Conservation (phyloP, 768 basidiomycete species). For the Galerina sulciceps region DNA sequence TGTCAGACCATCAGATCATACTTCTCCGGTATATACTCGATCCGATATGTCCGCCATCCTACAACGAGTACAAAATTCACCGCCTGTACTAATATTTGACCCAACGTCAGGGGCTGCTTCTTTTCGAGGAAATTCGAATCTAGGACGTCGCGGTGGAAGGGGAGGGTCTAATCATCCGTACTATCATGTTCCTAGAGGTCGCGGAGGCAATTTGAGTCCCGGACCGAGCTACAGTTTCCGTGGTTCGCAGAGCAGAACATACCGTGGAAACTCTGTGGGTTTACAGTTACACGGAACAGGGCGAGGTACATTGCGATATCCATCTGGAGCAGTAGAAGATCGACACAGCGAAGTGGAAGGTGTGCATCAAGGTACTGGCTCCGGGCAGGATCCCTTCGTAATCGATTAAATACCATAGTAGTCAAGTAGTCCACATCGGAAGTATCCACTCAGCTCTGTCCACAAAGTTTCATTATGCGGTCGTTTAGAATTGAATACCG, state of each 20-base stretch:
- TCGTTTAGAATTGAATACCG: neutral
- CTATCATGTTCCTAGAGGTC: slow-evolving; percentile 20
- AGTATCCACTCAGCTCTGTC: neutral
- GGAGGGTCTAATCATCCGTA: slow-evolving; percentile 9
- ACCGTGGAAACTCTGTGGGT: slow-evolving; percentile 21
- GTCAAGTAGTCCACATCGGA: neutral
- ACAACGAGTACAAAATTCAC: slow-evolving; percentile 50
- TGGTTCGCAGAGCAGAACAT: slow-evolving; percentile 16
- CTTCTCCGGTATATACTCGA: slow-evolving; percentile 49
- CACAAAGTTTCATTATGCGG: neutral
- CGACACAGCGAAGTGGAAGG: slow-evolving; percentile 15
- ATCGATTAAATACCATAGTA: slow-evolving; percentile 19
- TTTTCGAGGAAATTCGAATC: slow-evolving; percentile 18
- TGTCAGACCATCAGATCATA: slow-evolving; percentile 45
- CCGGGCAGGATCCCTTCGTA: slow-evolving; percentile 22
- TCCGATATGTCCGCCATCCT: slow-evolving; percentile 58
- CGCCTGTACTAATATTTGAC: slow-evolving; percentile 31
- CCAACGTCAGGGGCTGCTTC: slow-evolving; percentile 11
- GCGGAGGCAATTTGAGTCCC: slow-evolving; percentile 17
- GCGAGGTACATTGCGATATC: slow-evolving; percentile 11
- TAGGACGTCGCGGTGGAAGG: slow-evolving; percentile 24
- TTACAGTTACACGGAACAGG: slow-evolving; percentile 12
- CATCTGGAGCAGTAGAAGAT: slow-evolving; percentile 6
- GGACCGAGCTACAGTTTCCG: slow-evolving; percentile 14
- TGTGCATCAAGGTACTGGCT: slow-evolving; percentile 19